Evolutionary conservation across 805 yeast species (phyloP).

Genomic region (Schwanniomyces sp.): DNA sequence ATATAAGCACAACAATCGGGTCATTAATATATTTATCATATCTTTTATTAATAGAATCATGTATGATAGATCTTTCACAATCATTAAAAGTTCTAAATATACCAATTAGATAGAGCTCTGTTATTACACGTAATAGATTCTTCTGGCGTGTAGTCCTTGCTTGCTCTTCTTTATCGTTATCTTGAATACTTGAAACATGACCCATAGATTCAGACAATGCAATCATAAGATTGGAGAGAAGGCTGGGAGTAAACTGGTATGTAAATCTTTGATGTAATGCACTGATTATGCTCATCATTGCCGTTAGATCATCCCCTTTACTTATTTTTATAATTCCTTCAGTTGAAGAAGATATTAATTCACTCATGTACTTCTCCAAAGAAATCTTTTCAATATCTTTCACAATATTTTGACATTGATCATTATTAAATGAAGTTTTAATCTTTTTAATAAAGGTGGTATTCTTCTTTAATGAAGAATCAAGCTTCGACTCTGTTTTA

Average conservation of each 20-base stretch:
- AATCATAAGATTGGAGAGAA: constrained; percentile 43
- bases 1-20: constrained; percentile 20
- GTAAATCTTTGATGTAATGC: constrained; percentile 77
- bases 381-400: constrained; percentile 64
- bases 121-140: constrained; percentile 48
- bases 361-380: constrained; percentile 73
- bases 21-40: constrained; percentile 21
- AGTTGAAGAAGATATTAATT: constrained; percentile 57
- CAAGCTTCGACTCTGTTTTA: constrained; percentile 40
- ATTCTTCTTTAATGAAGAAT: constrained; percentile 79
- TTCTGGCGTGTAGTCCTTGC: constrained; percentile 43
- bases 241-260: constrained; percentile 47
- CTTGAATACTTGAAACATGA: constrained; percentile 17
- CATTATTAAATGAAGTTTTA: constrained; percentile 55
- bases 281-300: constrained; percentile 67
- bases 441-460: constrained; percentile 75
- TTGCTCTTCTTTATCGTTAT: constrained; percentile 45
- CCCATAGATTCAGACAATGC: constrained; percentile 32
- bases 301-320: constrained; percentile 56
- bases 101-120: constrained; percentile 61
- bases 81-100: constrained; percentile 49
- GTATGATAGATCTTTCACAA: constrained; percentile 40
- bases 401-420: constrained; percentile 45
- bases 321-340: constrained; percentile 60
- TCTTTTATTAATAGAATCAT: constrained; percentile 41